Conservation (phyloP, 1,284 basidiomycete genomes). For the Cryptococcus sp. region DNA sequence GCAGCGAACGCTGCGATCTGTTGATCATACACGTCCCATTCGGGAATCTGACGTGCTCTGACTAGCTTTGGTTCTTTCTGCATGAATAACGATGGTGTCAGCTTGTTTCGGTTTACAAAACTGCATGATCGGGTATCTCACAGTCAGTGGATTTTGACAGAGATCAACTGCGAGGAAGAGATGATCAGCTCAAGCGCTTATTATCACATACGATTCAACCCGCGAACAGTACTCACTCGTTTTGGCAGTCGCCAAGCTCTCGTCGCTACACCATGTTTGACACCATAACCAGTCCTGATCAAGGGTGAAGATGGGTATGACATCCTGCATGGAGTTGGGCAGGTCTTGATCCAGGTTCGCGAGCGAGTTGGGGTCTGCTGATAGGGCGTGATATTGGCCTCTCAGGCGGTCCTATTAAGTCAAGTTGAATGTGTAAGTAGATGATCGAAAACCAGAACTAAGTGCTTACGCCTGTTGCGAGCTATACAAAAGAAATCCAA, state of each 20-base stretch:
- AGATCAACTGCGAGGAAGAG: constrained; percentile 72
- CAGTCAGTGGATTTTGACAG: constrained; percentile 88
- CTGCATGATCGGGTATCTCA: constrained; percentile 51
- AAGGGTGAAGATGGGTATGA: constrained; percentile 85
- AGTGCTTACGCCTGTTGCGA: constrained; percentile 73
- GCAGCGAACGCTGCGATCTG: constrained; percentile 63
- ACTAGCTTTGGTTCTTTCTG: constrained; percentile 95
- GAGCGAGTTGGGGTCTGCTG: constrained; percentile 88
- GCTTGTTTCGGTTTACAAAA: not conserved
- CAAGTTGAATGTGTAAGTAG: constrained; percentile 50
- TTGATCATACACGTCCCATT: constrained; percentile 90
- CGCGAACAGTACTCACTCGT: constrained; percentile 47
- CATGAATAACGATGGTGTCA: constrained; percentile 6
- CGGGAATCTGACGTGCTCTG: constrained; percentile 90
- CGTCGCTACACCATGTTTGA: constrained; percentile 59
- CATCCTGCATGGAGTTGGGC: constrained; percentile 84
- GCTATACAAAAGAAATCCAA: constrained; percentile 66
- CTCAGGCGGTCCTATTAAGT: constrained; percentile 70
- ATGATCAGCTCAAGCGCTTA: not conserved
- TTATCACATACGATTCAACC: not conserved
- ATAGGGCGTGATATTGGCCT: constrained; percentile 87
- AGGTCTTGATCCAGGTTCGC: constrained; percentile 97
- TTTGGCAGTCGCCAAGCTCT: constrained; percentile 55
- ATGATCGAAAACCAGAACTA: not conserved
- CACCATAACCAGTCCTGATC: constrained; percentile 90